Evolutionary conservation across 2,329 filamentous ascomycete genomes (phyloP), one percentile per base, ranked within the genome.

Genomic region (Ophiognomonia clavigignenti-juglandacearum): DNA sequence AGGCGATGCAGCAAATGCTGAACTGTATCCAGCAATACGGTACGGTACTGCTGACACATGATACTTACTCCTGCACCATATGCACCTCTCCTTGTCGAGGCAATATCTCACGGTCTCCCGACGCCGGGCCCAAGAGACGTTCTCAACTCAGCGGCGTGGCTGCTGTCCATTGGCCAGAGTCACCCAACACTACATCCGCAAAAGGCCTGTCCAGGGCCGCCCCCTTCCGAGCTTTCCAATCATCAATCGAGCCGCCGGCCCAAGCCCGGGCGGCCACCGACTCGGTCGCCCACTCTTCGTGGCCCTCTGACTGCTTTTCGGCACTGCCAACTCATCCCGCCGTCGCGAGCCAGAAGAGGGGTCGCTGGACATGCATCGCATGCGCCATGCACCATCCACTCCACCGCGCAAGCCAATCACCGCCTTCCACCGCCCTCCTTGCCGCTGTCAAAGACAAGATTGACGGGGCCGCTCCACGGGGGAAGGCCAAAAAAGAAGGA

Each of bases 261-360:
- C 20, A 23, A 37, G 27, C 24, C 36, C 36, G 36, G 27, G 36
- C 35, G 22, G 41, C 31, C 41, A 36, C 41, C 41, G 41, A 43
- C 20, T 18, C 40, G 22, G 40, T 26, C 20, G 6, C 10, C 10
- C 24, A 26, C 24, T 26, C 24, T 26, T 26, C 24, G 24, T 10
- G 22, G 19, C 24, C 13, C n/a, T n/a, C n/a, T n/a, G n/a, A n/a
- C 29, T 31, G 13, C 11, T n/a, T n/a, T n/a, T n/a, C n/a, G n/a
- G n/a, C n/a, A n/a, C 36, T 45, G 43, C 43, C 43, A 45, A 24
- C 43, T 39, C 43, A 45, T 45, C 43, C n/a, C n/a, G n/a, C n/a
- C 29, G 39, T 24, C 39, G 32, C 29, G 26, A 26, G 16, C n/a
- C n/a, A 18, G 13, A 24, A 22, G 24, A 36, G 35, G 42, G 42